phyloP scores from a whole-genome alignment of 2,329 filamentous ascomycete genomes.

The Xylaria polymorpha region DNA sequence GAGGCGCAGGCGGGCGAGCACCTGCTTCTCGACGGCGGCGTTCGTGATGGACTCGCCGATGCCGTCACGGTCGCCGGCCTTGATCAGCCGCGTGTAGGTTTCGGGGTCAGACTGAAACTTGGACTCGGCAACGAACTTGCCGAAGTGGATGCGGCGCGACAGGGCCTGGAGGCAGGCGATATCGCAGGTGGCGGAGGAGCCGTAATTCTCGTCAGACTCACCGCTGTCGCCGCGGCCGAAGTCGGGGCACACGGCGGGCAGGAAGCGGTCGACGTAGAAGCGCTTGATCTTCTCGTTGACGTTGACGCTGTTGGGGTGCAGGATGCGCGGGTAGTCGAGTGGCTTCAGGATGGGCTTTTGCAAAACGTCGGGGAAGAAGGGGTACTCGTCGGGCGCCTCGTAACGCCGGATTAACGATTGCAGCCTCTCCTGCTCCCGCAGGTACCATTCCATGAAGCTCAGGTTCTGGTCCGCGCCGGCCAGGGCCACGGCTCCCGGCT shows the following conservation, averaged over 20 bases:
- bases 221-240: constrained; percentile 83
- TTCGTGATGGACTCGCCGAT: constrained; percentile 94
- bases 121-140: constrained; percentile 96
- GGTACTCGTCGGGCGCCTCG: constrained; percentile 95
- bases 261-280: constrained; percentile 84
- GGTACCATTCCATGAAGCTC: constrained; percentile 94
- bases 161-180: constrained; percentile 90
- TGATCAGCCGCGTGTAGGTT: constrained; percentile 84
- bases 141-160: constrained; percentile 93
- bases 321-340: constrained; percentile 86
- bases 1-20: constrained; percentile 83
- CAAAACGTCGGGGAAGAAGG: constrained; percentile 89
- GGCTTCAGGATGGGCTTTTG: constrained; percentile 86
- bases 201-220: constrained; percentile 93
- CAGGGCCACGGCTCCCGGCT: constrained; percentile 80
- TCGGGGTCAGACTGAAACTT: constrained; percentile 90
- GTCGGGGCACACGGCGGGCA: constrained; percentile 84
- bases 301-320: constrained; percentile 89
- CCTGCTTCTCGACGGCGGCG: constrained; percentile 86
- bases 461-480: constrained; percentile 62
- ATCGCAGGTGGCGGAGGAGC: constrained; percentile 89
- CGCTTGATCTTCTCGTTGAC: constrained; percentile 88
- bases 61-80: constrained; percentile 79
- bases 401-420: constrained; percentile 95
- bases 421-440: constrained; percentile 87